Percentiles rank a stretch among this genome's conserved stretches.
These are phyloP conservation scores for Tuber borchii DNA, from an alignment of 495 filamentous ascomycete species.

Conservation along the genomic window DNA sequence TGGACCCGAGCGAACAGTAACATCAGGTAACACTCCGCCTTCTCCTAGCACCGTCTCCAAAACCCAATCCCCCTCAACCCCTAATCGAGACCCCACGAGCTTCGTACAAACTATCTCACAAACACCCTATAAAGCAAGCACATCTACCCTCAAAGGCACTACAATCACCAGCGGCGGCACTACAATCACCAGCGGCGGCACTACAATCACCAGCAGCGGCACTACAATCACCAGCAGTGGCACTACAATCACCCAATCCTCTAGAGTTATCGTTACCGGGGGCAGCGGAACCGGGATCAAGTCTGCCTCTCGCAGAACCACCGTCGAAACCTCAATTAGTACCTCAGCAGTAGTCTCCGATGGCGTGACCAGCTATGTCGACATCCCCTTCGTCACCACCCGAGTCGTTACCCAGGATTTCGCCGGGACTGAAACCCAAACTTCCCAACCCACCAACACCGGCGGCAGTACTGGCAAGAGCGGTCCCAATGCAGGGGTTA, in stretches of 20 bases:
- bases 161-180: background rate
- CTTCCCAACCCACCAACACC: too few relatives aligned
- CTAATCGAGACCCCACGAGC: background rate
- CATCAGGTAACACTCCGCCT: conserved; percentile 1
- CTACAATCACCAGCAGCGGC: background rate
- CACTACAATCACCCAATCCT: background rate
- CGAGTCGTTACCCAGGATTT: background rate
- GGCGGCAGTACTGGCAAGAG: background rate
- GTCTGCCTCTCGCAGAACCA: background rate
- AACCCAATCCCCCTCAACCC: background rate
- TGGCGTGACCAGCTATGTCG: background rate
- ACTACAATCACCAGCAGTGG: background rate
- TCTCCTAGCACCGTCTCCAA: background rate
- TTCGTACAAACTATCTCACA: conserved; percentile 1
- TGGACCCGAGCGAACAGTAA: background rate
- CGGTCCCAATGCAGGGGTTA: background rate
- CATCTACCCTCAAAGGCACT: background rate
- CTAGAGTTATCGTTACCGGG: background rate
- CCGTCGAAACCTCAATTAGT: background rate
- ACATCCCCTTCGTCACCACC: background rate
- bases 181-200: background rate
- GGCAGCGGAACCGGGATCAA: background rate
- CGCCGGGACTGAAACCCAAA: background rate
- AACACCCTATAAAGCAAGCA: background rate
- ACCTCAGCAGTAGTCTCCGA: background rate